Conservation (phyloP, 352 stramenopile genomes). For the Phytophthora pisi region DNA sequence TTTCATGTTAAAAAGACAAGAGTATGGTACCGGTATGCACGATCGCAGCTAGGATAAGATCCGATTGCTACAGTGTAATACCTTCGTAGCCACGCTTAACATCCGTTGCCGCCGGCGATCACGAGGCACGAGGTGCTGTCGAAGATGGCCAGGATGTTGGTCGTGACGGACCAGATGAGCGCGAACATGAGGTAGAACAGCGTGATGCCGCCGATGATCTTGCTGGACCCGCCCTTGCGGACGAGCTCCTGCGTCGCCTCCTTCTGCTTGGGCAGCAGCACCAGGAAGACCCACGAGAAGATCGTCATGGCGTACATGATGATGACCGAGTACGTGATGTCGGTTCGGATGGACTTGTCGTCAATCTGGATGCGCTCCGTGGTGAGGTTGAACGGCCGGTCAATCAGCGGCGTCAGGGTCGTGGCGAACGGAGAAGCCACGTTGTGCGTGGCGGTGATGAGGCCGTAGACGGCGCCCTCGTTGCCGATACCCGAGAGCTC, state of each 20-base stretch:
- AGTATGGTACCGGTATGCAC: not conserved
- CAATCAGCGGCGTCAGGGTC: slow-evolving; percentile 38
- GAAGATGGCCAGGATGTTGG: slow-evolving; percentile 41
- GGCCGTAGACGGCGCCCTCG: slow-evolving; percentile 48
- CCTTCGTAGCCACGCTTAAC: slow-evolving; percentile 18
- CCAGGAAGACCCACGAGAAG: slow-evolving; percentile 36
- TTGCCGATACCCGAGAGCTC: slow-evolving; percentile 48
- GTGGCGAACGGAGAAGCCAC: slow-evolving; percentile 36
- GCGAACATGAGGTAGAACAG: slow-evolving; percentile 39
- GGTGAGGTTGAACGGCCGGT: slow-evolving; percentile 39
- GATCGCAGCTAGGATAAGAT: slow-evolving; percentile 1
- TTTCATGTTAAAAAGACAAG: slow-evolving; percentile 12
- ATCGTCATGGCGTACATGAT: slow-evolving; percentile 43
- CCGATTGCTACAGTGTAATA: not conserved
- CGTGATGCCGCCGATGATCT: slow-evolving; percentile 37
- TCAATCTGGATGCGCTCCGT: slow-evolving; percentile 38
- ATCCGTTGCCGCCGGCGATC: slow-evolving; percentile 46
- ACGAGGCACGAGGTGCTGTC: slow-evolving; percentile 36
- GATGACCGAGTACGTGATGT: slow-evolving; percentile 48
- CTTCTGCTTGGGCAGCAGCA: slow-evolving; percentile 39
- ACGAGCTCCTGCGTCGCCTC: slow-evolving; percentile 38
- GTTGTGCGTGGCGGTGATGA: slow-evolving; percentile 46
- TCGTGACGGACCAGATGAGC: slow-evolving; percentile 36
- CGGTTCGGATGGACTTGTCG: slow-evolving; percentile 31
- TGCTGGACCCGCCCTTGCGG: slow-evolving; percentile 34